Evolutionary conservation across 306 rosid genomes (phyloP).

Genomic region (Crotalaria pallida): DNA sequence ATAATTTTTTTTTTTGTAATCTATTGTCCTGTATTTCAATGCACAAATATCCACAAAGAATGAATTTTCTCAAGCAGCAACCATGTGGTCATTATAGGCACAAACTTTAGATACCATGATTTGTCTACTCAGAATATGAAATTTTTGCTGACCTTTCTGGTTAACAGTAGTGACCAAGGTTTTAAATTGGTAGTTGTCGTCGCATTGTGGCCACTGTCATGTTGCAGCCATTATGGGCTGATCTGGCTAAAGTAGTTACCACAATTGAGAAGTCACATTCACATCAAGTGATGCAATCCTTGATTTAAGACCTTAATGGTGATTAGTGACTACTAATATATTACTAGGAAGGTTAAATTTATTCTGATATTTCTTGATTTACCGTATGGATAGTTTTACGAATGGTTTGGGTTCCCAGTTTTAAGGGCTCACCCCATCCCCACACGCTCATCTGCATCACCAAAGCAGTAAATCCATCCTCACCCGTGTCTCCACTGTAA

Average conservation of each 20-base stretch:
- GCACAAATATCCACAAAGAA: not conserved
- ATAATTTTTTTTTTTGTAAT: not conserved
- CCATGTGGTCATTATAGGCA: not conserved
- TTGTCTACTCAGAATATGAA: not conserved
- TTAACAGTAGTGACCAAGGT: not conserved
- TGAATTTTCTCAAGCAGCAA: not conserved
- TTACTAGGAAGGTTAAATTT: not conserved
- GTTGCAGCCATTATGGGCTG: not conserved
- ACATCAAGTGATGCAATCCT: not conserved
- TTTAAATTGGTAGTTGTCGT: slow-evolving; percentile 5
- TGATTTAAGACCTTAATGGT: not conserved
- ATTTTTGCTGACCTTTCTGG: not conserved
- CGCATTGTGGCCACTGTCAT: not conserved
- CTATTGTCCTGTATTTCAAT: not conserved
- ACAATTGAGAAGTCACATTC: not conserved
- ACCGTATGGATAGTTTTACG: not conserved
- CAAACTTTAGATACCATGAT: not conserved
- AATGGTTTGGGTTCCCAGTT: not conserved
- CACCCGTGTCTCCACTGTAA: not conserved
- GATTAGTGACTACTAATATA: not conserved
- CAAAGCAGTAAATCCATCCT: not conserved
- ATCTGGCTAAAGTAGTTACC: not conserved
- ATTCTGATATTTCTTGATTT: not conserved
- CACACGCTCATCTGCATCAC: not conserved
- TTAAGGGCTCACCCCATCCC: not conserved